Evolutionary conservation across 257 asterid species (phyloP).

Genomic region (Vinca minor): DNA sequence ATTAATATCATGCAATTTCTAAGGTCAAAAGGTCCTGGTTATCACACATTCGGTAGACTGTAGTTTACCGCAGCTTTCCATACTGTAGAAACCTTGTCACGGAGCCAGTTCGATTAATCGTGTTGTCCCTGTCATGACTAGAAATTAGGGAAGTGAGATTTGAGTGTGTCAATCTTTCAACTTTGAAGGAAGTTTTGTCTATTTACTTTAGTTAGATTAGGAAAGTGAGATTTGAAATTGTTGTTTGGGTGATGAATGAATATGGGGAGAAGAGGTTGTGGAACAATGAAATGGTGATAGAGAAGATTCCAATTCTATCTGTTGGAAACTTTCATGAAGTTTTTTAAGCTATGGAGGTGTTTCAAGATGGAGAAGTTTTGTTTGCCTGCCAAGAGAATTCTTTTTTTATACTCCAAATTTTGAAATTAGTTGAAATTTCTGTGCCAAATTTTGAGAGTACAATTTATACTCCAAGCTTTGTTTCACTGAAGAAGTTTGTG

Average conservation of each 20-base stretch:
- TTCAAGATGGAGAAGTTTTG: slow-evolving; percentile 37
- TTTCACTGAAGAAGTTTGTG: slow-evolving; percentile 23
- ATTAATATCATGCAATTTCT: too few relatives aligned
- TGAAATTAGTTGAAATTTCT: background rate
- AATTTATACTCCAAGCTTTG: slow-evolving; percentile 22
- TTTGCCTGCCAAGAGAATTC: slow-evolving; percentile 21
- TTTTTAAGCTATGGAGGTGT: slow-evolving; percentile 24
- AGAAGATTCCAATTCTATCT: background rate
- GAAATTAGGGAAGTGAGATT: too few relatives aligned
- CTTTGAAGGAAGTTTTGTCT: too few relatives aligned
- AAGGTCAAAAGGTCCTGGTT: too few relatives aligned
- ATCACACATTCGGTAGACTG: too few relatives aligned
- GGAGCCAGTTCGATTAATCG: too few relatives aligned
- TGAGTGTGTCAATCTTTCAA: too few relatives aligned
- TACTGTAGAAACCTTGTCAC: too few relatives aligned
- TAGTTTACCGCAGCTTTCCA: too few relatives aligned
- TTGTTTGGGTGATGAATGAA: slow-evolving; percentile 52
- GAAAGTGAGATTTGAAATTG: slow-evolving; percentile 21
- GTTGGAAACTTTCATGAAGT: slow-evolving; percentile 5
- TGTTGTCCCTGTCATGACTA: too few relatives aligned
- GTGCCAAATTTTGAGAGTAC: slow-evolving; percentile 1
- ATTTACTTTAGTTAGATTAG: too few relatives aligned
- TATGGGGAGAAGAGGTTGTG: slow-evolving; percentile 35
- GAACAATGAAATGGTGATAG: slow-evolving; percentile 32
- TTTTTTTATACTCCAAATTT: slow-evolving; percentile 20